Evolutionary conservation across 345 rosid genomes (phyloP), one percentile per base, ranked within the genome.

Genomic region (Gossypium anomalum): DNA sequence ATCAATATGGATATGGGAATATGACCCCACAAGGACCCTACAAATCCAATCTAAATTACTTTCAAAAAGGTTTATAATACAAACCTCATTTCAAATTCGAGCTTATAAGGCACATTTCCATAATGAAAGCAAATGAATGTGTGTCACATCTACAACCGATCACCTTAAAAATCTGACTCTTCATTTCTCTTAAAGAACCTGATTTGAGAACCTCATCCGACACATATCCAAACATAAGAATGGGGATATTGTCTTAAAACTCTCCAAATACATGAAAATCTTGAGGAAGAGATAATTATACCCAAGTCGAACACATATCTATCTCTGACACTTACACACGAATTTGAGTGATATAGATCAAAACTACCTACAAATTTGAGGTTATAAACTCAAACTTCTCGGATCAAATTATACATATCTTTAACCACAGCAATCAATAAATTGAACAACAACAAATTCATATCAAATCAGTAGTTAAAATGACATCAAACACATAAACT

Each of bases 321-420:
- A 34, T 34, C 41, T 34, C 7, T 34, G 41, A 34, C 41, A 34
- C 41, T 34, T 7, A 34, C 41, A 34, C 7, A 34, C 7, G 41
- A 34, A 34, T 34, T 34, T 1, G 41, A 34, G 41, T 34, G 41
- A 5, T 34, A 34, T 34, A 34, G 41, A 34, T 34, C 41, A 34
- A 34, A 34, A 34, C 41, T 34, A 34, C 41, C 41, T 5, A 19
- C 8, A 4, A 38, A 56, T 55, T 53, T 34, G 41, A 55, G 17
- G 49, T 70, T 70, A 70, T 9, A 70, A 70, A 15, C 3, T n/a
- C 62, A 71, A 53, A 53, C 47, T 56, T n/a, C 19, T 7, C n/a
- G 4, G n/a, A 55, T 71, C 20, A 20, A 71, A 71, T 11, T 71
- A 34, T 49, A 41, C 13, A 34, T 34, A 34, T 34, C 41, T 20